phyloP scores from a whole-genome alignment of 352 stramenopile species.

The Pelagophyceae sp. region DNA sequence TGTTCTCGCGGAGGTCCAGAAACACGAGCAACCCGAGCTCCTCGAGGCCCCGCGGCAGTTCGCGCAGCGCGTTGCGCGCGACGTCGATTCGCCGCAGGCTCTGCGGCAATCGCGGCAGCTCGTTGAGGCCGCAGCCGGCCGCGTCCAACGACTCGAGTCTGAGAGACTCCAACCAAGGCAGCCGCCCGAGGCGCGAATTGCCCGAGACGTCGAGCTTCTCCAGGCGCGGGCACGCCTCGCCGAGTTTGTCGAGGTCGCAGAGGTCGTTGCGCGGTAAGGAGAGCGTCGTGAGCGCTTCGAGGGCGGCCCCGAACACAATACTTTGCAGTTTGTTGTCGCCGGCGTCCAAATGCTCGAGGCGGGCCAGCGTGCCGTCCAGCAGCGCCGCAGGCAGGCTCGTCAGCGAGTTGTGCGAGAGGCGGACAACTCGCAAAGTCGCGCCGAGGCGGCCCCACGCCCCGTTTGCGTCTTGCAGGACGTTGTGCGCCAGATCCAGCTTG shows the following conservation, averaged over 20 bases:
- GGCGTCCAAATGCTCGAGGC: slow-evolving; percentile 54
- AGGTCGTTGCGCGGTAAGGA: not conserved
- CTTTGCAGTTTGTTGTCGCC: slow-evolving; percentile 57
- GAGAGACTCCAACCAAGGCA: not conserved
- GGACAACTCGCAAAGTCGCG: not conserved
- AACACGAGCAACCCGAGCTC: slow-evolving; percentile 10
- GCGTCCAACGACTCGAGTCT: not conserved
- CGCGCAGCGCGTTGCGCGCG: not conserved
- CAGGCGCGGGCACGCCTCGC: no score
- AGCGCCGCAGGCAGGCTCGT: not conserved
- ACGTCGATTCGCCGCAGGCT: not conserved
- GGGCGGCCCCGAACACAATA: slow-evolving; percentile 50
- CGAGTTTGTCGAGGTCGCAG: not conserved
- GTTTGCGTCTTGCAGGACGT: not conserved
- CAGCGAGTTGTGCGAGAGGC: not conserved
- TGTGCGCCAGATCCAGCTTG: not conserved
- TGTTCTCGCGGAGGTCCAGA: slow-evolving; percentile 24
- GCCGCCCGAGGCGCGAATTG: no score
- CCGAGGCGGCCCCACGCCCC: no score
- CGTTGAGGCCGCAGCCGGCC: not conserved
- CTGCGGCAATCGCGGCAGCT: not conserved
- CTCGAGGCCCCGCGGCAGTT: not conserved
- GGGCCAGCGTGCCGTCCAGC: not conserved
- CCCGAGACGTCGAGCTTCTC: not conserved
- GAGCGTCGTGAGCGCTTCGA: slow-evolving; percentile 44